These are phyloP conservation scores for Penicillium atrosanguineum DNA, from an alignment of 495 filamentous ascomycete species.

Conservation along the genomic window DNA sequence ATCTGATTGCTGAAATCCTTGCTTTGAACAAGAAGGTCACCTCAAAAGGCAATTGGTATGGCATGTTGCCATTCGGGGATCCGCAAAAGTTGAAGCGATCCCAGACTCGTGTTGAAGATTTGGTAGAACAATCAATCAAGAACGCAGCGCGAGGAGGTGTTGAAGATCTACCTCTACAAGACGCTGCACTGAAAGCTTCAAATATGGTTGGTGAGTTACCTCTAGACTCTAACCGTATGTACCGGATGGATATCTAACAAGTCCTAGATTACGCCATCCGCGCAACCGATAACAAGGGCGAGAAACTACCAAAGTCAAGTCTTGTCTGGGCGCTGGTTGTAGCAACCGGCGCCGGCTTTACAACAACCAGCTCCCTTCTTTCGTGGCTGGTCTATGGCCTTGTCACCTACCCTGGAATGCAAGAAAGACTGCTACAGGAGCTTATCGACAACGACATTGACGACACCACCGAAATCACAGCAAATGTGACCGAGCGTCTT, in stretches of 20 bases:
- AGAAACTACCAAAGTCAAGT: conserved; percentile 44
- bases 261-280: conserved; percentile 43
- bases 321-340: conserved; percentile 30
- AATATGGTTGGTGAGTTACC: conserved; percentile 41
- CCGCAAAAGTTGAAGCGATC: conserved; percentile 34
- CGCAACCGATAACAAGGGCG: conserved; percentile 50
- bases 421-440: conserved; percentile 52
- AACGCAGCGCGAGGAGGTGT: conserved; percentile 27
- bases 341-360: conserved; percentile 52
- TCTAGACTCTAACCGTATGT: no score
- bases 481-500: conserved; percentile 40
- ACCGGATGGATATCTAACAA: neutral
- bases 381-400: conserved; percentile 54
- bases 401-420: conserved; percentile 46
- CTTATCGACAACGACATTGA: conserved; percentile 47
- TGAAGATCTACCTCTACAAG: conserved; percentile 45
- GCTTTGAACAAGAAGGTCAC: conserved; percentile 54
- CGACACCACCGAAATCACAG: conserved; percentile 33
- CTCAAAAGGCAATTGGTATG: conserved; percentile 48
- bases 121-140: conserved; percentile 39
- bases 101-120: conserved; percentile 24
- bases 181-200: conserved; percentile 48
- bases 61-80: conserved; percentile 50
- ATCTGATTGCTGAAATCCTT: conserved; percentile 38
- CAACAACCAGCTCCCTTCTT: conserved; percentile 49